These are phyloP conservation scores for Boletus subparvulus DNA, from an alignment of 768 basidiomycete genomes.

Conservation along the genomic window DNA sequence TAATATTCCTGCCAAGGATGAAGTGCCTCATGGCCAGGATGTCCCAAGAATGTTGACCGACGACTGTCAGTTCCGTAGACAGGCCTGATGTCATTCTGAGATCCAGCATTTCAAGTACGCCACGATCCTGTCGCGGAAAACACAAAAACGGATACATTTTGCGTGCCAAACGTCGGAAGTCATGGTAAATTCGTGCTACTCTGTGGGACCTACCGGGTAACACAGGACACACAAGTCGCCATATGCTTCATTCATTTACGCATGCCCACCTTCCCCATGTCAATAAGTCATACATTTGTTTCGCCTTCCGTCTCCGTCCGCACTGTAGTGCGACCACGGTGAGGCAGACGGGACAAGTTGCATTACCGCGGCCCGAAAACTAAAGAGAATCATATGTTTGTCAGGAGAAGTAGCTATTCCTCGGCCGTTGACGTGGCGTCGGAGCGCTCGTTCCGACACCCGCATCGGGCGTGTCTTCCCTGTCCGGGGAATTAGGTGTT, in stretches of 20 bases:
- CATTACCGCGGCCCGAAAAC: not conserved
- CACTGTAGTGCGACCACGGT: constrained; percentile 1
- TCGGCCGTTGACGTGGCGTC: constrained; percentile 7
- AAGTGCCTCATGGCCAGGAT: constrained; percentile 10
- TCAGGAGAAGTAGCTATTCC: not conserved
- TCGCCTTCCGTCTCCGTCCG: constrained; percentile 18
- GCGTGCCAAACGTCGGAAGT: not conserved
- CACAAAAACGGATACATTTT: not conserved
- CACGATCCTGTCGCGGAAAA: constrained; percentile 15
- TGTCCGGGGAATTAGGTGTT: constrained; percentile 25
- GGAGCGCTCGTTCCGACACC: constrained; percentile 16
- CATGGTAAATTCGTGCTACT: not conserved
- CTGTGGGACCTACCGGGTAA: constrained; percentile 4
- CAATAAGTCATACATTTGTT: constrained; percentile 3
- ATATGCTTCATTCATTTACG: constrained; percentile 4
- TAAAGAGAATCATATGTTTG: not conserved
- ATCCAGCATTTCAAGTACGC: not conserved
- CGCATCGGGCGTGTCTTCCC: constrained; percentile 6
- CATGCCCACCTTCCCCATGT: constrained; percentile 20
- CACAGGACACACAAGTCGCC: not conserved
- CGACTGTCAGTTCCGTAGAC: constrained; percentile 8
- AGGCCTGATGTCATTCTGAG: not conserved
- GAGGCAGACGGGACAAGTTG: constrained; percentile 13
- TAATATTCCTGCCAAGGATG: not conserved
- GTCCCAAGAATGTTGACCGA: constrained; percentile 4